Conservation (phyloP, 2,329 filamentous ascomycete species). For the Arthrinium phaeospermum region DNA sequence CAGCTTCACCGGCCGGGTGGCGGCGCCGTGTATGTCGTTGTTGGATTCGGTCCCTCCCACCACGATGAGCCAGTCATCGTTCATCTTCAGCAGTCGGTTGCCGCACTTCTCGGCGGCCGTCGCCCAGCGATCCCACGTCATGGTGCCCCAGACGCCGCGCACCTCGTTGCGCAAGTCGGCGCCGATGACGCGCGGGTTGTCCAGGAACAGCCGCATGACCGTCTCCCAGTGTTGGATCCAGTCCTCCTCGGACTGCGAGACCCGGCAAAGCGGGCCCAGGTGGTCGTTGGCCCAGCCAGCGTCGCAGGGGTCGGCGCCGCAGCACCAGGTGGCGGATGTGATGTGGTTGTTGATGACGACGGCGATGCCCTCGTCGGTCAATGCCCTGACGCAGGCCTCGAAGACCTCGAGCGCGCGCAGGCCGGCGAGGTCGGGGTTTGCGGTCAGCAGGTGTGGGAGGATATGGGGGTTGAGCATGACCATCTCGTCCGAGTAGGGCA, state of each 20-base stretch:
- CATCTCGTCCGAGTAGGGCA: conserved; percentile 74
- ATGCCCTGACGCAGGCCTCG: conserved; percentile 60
- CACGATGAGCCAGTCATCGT: conserved; percentile 69
- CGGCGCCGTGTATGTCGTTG: conserved; percentile 66
- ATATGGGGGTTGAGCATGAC: conserved; percentile 65
- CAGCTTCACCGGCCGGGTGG: conserved; percentile 61
- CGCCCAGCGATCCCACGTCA: conserved; percentile 70
- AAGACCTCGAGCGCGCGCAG: conserved; percentile 65
- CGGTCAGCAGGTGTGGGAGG: conserved; percentile 54
- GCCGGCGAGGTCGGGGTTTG: conserved; percentile 66
- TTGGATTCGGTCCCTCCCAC: conserved; percentile 72
- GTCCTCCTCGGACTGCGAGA: conserved; percentile 67
- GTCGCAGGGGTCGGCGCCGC: conserved; percentile 71
- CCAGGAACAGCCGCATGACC: conserved; percentile 63
- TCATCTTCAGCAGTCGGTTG: conserved; percentile 64
- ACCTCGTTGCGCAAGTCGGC: conserved; percentile 74
- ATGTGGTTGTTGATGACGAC: conserved; percentile 76
- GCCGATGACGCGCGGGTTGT: conserved; percentile 68
- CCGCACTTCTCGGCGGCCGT: conserved; percentile 67
- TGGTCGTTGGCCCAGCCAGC: conserved; percentile 70
- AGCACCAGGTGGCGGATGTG: conserved; percentile 72
- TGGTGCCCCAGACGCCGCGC: conserved; percentile 71
- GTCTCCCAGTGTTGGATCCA: conserved; percentile 72
- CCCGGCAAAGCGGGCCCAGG: conserved; percentile 62
- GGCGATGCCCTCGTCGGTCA: conserved; percentile 67